Evolutionary conservation across 163 green algal genomes (phyloP), one percentile per base, ranked within the genome.

Genomic region (Scenedesmus sp.): DNA sequence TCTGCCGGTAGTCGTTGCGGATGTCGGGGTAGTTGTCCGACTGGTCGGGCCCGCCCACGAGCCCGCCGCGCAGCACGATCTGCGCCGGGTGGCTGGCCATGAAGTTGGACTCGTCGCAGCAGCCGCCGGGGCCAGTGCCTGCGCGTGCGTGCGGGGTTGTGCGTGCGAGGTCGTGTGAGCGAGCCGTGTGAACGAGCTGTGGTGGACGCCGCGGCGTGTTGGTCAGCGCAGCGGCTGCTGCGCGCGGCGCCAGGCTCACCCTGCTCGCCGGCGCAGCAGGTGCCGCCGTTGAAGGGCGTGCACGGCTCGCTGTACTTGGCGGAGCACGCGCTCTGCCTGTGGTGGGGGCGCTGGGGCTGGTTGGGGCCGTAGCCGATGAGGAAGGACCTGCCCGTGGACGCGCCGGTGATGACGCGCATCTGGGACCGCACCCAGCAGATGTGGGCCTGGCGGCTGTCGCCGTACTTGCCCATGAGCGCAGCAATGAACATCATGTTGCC

Each of bases 1-100:
- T 79, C 26, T 58, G 47, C 57, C 78, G 56, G 62, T 84, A 87
- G 63, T 87, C 77, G 14, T 77, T 56, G 17, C 81, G 63, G 33
- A 78, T 69, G 44, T 87, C 81, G 7, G 60, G 56, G 63, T 60
- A 87, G 50, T 51, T 62, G 34, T 84, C 81, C 17, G 20, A 39
- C 58, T 77, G 64, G 50, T 85, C 77, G 3, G 81, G 81, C 4
- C 81, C 81, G 13, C 81, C 81, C 4, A 84, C 80, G 1, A 87
- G 39, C 2, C 31, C 81, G 26, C 81, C 81, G 9, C 24, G 13
- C 13, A 83, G 36, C 2, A 60, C 29, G 26, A 81, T 66, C 6
- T 57, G 74, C 20, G 62, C 63, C 2, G 71, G 58, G 44, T 73
- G 34, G 3, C 13, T 18, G 48, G 56, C 11, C 31, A 42, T 45